Base-by-base conservation (phyloP, 2,329 filamentous ascomycete species). In the Scedosporium apiospermum region DNA sequence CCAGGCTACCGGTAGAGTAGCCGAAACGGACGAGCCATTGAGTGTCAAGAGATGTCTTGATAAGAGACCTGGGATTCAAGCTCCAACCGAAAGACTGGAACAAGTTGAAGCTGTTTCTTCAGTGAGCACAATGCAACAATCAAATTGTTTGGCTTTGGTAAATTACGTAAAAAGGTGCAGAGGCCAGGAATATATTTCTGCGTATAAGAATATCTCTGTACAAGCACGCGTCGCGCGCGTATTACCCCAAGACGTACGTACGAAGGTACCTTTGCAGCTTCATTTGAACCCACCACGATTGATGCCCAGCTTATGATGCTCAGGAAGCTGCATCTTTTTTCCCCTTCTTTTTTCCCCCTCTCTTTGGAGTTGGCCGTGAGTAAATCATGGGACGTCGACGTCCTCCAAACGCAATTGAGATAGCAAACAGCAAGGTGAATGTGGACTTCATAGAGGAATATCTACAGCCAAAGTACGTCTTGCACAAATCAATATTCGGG, bases 371-470 rank as follows among this genome's bases (percentile, higher is more conserved):
- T n/a, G 49, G 23, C 18, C 10, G 18, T 6, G 18, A 18, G 44
- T 14, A 26, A 49, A 60, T 14, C 42, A 63, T 60, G 55, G 26
- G 14, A 30, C 62, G 57, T 26, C 42, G 46, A 38, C 57, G 62
- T 57, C 62, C 57, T 21, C 61, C 69, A 1, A 71, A 73, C 59
- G 73, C 75, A 1, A 78, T 87, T 44, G 78, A 82, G 26, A 66
- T 67, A 27, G 82, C 78, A 18, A 84, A 84, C 64, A 67, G 67
- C 26, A 79, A 79, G 65, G 68, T 70, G 0, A 76, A 85, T 60
- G 73, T 76, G 0, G 74, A 77, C 0, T 87, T 86, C 66, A 67
- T 82, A 16, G 65, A 69, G 23, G 72, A 79, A 14, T 81, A 84
- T 65, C 64, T 86, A 7, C 72, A 74, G 44, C 75, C 77, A 18